A percentile compares a stretch with the other conserved stretches of the same genome.
phyloP scores from a whole-genome alignment of 2,329 filamentous ascomycete genomes.

The Knufia petricola region DNA sequence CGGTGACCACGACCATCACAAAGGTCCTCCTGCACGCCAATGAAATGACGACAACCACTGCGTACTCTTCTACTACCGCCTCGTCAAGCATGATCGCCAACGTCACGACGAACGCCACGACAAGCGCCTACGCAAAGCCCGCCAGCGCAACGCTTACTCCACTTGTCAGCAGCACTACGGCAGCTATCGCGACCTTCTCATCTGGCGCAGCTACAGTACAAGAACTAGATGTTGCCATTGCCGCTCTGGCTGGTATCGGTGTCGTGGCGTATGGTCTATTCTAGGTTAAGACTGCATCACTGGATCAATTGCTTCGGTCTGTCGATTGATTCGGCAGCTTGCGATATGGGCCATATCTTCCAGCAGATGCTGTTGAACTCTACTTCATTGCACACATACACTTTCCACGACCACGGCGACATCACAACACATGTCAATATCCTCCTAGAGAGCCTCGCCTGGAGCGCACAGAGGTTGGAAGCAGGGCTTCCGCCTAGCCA shows the following conservation, averaged over 20 bases:
- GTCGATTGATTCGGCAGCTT: slow-evolving; percentile 6
- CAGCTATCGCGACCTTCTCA: slow-evolving; percentile 13
- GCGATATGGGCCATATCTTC: not conserved
- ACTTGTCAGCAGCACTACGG: slow-evolving; percentile 4
- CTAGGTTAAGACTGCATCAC: slow-evolving; percentile 9
- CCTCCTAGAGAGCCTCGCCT: slow-evolving; percentile 3
- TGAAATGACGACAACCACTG: slow-evolving; percentile 11
- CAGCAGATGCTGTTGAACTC: slow-evolving; percentile 7
- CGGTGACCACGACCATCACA: slow-evolving; percentile 18
- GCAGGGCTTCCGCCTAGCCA: slow-evolving; percentile 2
- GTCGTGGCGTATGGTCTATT: slow-evolving; percentile 18
- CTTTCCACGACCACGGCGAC: not conserved
- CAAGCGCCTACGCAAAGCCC: not conserved
- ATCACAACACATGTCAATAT: not conserved
- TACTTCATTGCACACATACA: slow-evolving; percentile 3
- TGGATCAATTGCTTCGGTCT: not conserved
- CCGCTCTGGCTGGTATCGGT: slow-evolving; percentile 18
- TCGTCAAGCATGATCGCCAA: not conserved
- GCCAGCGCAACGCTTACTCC: not conserved
- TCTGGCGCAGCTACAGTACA: slow-evolving; percentile 15
- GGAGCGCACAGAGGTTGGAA: slow-evolving; percentile 9
- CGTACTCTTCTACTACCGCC: slow-evolving; percentile 7
- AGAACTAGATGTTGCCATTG: slow-evolving; percentile 15
- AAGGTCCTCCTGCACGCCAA: slow-evolving; percentile 15
- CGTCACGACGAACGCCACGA: not conserved